Base-by-base conservation (phyloP, 2,329 filamentous ascomycete species). In the Aureobasidium sp. region DNA sequence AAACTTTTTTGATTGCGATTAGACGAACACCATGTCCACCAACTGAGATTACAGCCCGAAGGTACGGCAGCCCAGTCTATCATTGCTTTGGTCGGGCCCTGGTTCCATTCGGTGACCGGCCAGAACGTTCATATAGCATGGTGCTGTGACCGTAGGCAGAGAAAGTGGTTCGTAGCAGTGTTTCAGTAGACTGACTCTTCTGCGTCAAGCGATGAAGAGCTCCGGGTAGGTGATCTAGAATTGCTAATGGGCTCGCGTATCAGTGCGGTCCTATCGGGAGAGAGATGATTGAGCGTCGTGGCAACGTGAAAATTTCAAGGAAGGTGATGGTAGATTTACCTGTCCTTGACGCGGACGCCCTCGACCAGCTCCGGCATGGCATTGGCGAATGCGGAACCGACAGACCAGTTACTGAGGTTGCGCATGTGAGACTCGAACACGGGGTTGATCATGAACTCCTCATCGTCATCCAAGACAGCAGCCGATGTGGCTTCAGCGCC, bases 381-480 rank as follows among this genome's bases (percentile, higher is more conserved):
- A 22, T 63, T 64, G 47, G 51, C 55, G 42, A 74, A 74, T 8
- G 62, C 36, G 14, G 44, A n/a, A 20, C 62, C 62, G 1, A 96
- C 71, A 63, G 84, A 88, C 91, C 92, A 97, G 69, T 96, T 96
- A 63, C 86, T 83, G 42, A 91, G 70, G 47, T 89, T 81, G 3
- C 87, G 77, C 53, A 96, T 71, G 72, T 97, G 91, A 41, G 85
- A 80, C 75, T 95, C 90, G 72, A 96, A 96, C 0, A 90, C 89
- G 0, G 91, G 91, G 66, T 94, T 96, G 65, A 96, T 90, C 65
- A 89, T 80, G 64, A 91, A 78, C 68, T 91, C 87, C 9, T 87
- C 84, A 5, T 77, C 76, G 5, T 66, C 66, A 5, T 62, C 60
- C 3, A 79, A 22, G 7, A 52, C 27, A 48, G 52, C 17, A 52